These are phyloP conservation scores for Oryza coarctata DNA, from an alignment of 176 grass and related monocot species.

Conservation along the genomic window DNA sequence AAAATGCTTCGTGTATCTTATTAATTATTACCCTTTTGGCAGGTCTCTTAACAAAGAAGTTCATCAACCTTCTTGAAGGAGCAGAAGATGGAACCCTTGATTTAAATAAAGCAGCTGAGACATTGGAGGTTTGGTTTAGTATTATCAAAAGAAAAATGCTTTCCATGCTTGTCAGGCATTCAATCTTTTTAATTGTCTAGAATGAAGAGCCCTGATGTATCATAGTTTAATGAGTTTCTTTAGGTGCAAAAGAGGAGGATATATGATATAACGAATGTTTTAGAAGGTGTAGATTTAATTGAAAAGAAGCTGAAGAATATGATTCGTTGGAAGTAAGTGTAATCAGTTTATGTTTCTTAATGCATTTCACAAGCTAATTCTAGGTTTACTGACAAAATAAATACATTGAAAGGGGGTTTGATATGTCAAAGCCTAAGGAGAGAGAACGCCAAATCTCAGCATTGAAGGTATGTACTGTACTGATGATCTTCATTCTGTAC, in stretches of 20 bases:
- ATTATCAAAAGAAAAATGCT: neutral
- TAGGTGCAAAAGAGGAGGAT: slow-evolving; percentile 98
- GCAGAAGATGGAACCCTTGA: slow-evolving; percentile 92
- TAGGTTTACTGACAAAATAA: slow-evolving; percentile 41
- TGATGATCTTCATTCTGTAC: neutral
- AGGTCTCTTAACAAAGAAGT: slow-evolving; percentile 97
- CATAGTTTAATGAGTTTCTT: slow-evolving; percentile 38
- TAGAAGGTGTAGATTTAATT: slow-evolving; percentile 93
- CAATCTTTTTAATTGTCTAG: neutral
- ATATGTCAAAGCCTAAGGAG: slow-evolving; percentile 77
- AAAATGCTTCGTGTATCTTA: neutral
- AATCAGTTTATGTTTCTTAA: slow-evolving; percentile 26
- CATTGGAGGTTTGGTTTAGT: slow-evolving; percentile 56
- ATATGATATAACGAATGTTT: slow-evolving; percentile 99
- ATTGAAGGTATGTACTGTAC: slow-evolving; percentile 60
- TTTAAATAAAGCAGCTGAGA: slow-evolving; percentile 91
- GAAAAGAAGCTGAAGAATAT: slow-evolving; percentile 88
- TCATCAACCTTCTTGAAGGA: slow-evolving; percentile 67
- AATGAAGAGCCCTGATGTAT: slow-evolving; percentile 7
- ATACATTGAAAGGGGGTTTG: slow-evolving; percentile 67
- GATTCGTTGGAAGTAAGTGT: slow-evolving; percentile 86
- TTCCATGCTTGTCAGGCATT: slow-evolving; percentile 11
- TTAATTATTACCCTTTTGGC: slow-evolving; percentile 32
- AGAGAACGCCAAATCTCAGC: slow-evolving; percentile 55
- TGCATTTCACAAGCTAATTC: neutral